A percentile compares a stretch with the other conserved stretches of the same genome.
These are phyloP conservation scores for Hondaea fermentalgiana DNA, from an alignment of 108 stramenopile genomes.

Conservation along the genomic window DNA sequence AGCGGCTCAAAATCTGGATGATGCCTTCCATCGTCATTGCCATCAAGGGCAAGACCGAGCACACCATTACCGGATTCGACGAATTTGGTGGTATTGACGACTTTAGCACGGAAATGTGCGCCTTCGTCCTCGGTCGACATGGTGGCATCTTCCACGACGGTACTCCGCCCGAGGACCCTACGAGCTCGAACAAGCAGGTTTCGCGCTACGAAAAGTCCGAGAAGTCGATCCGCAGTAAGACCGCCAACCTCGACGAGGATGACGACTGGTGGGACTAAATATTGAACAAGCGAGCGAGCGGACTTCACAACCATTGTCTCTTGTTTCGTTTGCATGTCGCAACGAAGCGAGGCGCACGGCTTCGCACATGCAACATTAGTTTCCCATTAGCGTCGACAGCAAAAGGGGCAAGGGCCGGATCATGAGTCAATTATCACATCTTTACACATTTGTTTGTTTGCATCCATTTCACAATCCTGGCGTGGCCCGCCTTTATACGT, in stretches of 20 bases:
- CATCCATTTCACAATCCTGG: too few relatives aligned
- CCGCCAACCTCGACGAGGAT: conserved; percentile 15
- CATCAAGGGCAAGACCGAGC: conserved; percentile 78
- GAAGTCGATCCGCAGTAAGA: background rate
- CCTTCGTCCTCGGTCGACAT: conserved; percentile 63
- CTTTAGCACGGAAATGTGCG: conserved; percentile 69
- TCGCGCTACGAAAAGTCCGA: background rate
- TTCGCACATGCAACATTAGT: too few relatives aligned
- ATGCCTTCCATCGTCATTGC: conserved; percentile 92
- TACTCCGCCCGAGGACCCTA: conserved; percentile 34
- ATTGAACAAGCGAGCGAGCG: background rate
- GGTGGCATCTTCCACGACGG: conserved; percentile 52
- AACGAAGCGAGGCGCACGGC: too few relatives aligned
- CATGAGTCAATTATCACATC: too few relatives aligned
- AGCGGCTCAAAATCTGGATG: conserved; percentile 77
- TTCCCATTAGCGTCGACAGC: too few relatives aligned
- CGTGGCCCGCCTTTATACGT: too few relatives aligned
- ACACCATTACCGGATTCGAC: conserved; percentile 87
- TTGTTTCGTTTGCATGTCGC: too few relatives aligned
- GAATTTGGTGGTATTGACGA: conserved; percentile 90
- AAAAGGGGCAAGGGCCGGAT: too few relatives aligned
- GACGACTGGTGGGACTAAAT: conserved; percentile 12
- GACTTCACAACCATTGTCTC: too few relatives aligned
- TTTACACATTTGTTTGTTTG: too few relatives aligned
- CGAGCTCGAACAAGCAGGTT: conserved; percentile 6